These are phyloP conservation scores for Trapa bicornis DNA, from an alignment of 345 rosid genomes.

Conservation along the genomic window DNA sequence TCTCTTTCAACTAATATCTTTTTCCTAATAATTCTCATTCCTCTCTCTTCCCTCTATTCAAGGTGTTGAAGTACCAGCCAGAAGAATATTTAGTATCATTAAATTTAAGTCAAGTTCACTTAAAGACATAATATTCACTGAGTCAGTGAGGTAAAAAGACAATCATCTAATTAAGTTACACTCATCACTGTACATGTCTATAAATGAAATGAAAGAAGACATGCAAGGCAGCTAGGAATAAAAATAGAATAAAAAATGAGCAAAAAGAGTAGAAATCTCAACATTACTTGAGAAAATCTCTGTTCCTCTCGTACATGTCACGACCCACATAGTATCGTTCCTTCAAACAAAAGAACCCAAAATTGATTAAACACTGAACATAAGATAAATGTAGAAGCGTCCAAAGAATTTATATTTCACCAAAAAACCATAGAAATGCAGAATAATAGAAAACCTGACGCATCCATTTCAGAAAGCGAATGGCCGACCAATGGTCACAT, in stretches of 20 bases:
- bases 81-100: too few relatives aligned
- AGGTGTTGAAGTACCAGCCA: too few relatives aligned
- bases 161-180: neutral
- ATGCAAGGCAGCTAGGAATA: neutral
- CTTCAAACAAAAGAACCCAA: conserved; percentile 28
- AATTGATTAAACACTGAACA: neutral
- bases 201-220: neutral
- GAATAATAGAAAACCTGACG: conserved; percentile 56
- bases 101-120: too few relatives aligned
- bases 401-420: neutral
- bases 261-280: conserved; percentile 7
- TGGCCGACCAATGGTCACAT: conserved; percentile 68
- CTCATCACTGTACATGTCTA: neutral
- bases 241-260: neutral
- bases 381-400: neutral
- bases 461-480: conserved; percentile 91
- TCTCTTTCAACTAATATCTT: neutral
- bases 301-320: conserved; percentile 87
- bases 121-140: too few relatives aligned
- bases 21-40: neutral
- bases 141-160: neutral
- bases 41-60: neutral
- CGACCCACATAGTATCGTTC: conserved; percentile 91
- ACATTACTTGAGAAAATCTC: conserved; percentile 73
- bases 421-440: conserved; percentile 1